Evolutionary conservation across 805 yeast species (phyloP), one percentile per base, ranked within the genome.

Genomic region (Candida vaughaniae): DNA sequence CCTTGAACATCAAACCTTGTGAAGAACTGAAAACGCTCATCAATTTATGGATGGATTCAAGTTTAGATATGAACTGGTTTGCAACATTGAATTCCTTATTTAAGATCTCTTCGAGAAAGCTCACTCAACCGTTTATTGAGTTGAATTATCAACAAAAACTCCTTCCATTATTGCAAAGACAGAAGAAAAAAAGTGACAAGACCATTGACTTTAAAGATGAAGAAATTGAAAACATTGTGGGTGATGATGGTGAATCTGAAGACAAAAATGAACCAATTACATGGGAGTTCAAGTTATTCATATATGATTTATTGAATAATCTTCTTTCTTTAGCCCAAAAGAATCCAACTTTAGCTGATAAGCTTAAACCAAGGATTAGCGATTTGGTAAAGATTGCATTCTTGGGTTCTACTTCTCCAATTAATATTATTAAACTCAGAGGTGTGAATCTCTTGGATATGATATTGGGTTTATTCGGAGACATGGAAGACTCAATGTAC

Each of bases 361-460:
- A 58, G 29, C 53, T 80, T 22, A 60, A 73, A 7, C 53, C 68
- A 0, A 69, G 64, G 31, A 68, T 82, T 5, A 69, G 78, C 6
- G 95, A 85, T 15, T 59, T 91, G 26, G 81, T 90, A 18, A 81
- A 84, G 43, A 66, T 88, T 4, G 80, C 96, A 1, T 90, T 87
- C 51, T 71, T 83, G 8, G 88, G 95, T 0, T 79, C 95, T 0
- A 85, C 95, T 0, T 77, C 95, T 0, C 73, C 82, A 3, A 72
- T 86, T 3, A 59, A 74, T 22, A 63, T 69, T 3, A 64, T 89
- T 42, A 78, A 86, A 46, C 53, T 80, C 4, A 54, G 72, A 16
- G 96, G 97, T 1, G 64, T 91, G 20, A 66, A 67, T 11, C 62
- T 91, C 5, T 66, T 93, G 18, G 82, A 81, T 37, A 75, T 75